Conservation (phyloP, 73 alveolate genomes). For the Durusdinium trenchii region DNA sequence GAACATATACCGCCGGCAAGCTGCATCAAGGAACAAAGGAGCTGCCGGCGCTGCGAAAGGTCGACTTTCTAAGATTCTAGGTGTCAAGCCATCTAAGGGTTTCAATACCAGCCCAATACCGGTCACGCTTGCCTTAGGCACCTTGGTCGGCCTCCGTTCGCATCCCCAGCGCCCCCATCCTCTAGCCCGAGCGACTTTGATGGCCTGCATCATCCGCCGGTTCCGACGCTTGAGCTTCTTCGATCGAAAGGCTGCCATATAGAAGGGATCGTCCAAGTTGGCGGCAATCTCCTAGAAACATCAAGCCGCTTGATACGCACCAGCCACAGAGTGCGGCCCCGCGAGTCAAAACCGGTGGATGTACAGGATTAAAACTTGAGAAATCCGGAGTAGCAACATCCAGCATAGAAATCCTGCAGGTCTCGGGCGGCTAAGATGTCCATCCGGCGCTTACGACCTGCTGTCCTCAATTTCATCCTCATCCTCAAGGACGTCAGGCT, state of each 20-base stretch:
- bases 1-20: too few relatives aligned
- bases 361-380: not conserved
- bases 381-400: not conserved
- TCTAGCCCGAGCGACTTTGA: not conserved
- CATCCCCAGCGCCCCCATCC: not conserved
- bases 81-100: too few relatives aligned
- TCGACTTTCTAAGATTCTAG: too few relatives aligned
- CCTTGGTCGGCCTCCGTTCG: not conserved
- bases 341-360: not conserved
- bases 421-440: not conserved
- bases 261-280: conserved; percentile 66
- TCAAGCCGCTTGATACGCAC: not conserved
- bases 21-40: too few relatives aligned
- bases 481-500: not conserved
- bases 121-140: too few relatives aligned
- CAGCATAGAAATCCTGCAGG: not conserved
- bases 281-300: not conserved
- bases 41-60: too few relatives aligned
- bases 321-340: not conserved
- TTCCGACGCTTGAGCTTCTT: conserved; percentile 47
- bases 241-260: conserved; percentile 82
- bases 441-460: not conserved
- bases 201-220: conserved; percentile 33
- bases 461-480: conserved; percentile 56
- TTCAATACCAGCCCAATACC: too few relatives aligned